phyloP scores from a whole-genome alignment of 1,284 basidiomycete species.

The Pulveroboletus sp. region DNA sequence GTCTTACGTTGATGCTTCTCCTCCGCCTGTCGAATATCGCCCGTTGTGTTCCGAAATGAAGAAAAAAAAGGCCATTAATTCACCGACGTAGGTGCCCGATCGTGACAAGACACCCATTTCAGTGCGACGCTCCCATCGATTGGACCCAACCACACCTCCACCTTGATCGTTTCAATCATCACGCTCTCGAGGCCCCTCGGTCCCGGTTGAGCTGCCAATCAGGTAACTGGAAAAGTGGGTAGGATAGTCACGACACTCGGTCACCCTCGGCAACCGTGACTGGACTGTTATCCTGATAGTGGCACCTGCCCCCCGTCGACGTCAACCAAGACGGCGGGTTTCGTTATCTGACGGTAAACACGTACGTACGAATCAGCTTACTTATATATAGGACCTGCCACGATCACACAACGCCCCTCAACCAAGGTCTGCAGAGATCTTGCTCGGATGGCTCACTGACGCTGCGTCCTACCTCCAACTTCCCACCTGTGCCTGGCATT shows the following conservation, averaged over 20 bases:
- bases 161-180: not conserved
- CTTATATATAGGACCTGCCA: not conserved
- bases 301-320: no score
- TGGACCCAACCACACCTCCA: no score
- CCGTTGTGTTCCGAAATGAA: not conserved
- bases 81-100: not conserved
- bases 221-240: no score
- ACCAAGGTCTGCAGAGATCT: not conserved
- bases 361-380: conserved; percentile 2
- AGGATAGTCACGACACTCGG: no score
- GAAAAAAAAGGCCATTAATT: not conserved
- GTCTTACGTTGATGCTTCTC: not conserved
- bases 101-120: not conserved
- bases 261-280: no score
- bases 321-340: not conserved
- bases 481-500: not conserved
- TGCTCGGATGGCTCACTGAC: conserved; percentile 6
- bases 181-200: no score
- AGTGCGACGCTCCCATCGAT: not conserved
- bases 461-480: not conserved
- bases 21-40: not conserved
- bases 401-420: not conserved
- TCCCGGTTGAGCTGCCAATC: not conserved
- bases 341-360: not conserved
- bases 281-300: no score